A percentile compares a stretch with the other conserved stretches of the same genome.
Conservation (phyloP, 306 rosid species). For the Malus sylvestris region DNA sequence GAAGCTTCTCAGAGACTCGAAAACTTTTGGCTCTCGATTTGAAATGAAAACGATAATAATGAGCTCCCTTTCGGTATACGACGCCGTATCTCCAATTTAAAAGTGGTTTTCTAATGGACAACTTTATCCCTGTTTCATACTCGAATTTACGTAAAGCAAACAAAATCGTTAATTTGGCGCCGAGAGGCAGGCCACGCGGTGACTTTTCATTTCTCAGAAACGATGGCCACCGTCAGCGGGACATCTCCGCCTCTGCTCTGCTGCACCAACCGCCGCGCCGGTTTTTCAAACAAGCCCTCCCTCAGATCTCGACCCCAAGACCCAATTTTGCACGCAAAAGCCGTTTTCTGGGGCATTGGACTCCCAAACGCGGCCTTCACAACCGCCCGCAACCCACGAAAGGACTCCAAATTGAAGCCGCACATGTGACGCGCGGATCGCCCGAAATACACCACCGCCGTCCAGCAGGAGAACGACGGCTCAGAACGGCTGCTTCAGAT, state of each 20-base stretch:
- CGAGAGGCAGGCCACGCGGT: slow-evolving; percentile 23
- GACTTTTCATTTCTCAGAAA: slow-evolving; percentile 5
- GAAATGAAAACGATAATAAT: neutral
- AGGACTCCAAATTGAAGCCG: slow-evolving; percentile 9
- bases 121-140: neutral
- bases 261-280: neutral
- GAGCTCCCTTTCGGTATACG: neutral
- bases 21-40: neutral
- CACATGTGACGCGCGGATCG: slow-evolving; percentile 33
- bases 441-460: slow-evolving; percentile 26
- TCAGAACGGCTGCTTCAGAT: slow-evolving; percentile 31
- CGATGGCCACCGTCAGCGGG: slow-evolving; percentile 20
- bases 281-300: slow-evolving; percentile 20
- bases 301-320: slow-evolving; percentile 11
- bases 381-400: neutral
- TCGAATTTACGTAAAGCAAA: slow-evolving; percentile 6
- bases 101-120: neutral
- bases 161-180: slow-evolving; percentile 3
- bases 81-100: neutral
- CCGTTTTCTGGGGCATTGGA: neutral
- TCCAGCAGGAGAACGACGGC: slow-evolving; percentile 21
- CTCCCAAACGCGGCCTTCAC: neutral
- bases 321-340: slow-evolving; percentile 15
- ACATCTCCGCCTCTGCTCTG: slow-evolving; percentile 28
- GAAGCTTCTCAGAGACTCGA: neutral